A percentile compares a stretch with the other conserved stretches of the same genome.
These are phyloP conservation scores for Cryphonectria japonica DNA, from an alignment of 2,329 filamentous ascomycete species.

Conservation along the genomic window DNA sequence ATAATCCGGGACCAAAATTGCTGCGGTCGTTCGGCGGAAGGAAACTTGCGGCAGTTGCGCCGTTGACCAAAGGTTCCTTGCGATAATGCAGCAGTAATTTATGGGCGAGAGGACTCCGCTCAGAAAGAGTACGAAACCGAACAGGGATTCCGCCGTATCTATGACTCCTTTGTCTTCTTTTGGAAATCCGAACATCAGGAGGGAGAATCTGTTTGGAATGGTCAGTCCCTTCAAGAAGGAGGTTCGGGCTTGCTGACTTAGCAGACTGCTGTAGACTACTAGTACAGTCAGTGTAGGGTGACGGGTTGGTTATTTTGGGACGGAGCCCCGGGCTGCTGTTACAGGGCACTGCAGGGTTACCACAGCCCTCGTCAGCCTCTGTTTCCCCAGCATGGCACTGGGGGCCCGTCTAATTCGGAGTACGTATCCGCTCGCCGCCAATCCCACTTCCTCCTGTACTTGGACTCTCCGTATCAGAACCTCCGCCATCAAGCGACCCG, in stretches of 20 bases:
- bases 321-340: not conserved
- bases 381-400: not conserved
- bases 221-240: too few relatives aligned
- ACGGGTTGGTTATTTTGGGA: constrained; percentile 1
- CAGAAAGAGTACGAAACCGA: too few relatives aligned
- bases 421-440: constrained; percentile 9
- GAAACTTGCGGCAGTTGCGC: too few relatives aligned
- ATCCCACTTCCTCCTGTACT: constrained; percentile 5
- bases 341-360: not conserved
- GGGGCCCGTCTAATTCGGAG: not conserved
- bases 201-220: too few relatives aligned
- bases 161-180: too few relatives aligned
- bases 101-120: too few relatives aligned
- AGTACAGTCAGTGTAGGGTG: not conserved
- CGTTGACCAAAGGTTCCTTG: too few relatives aligned
- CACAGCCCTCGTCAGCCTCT: not conserved
- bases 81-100: too few relatives aligned
- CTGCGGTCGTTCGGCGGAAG: too few relatives aligned
- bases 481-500: constrained; percentile 15
- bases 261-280: not conserved
- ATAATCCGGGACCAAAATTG: too few relatives aligned
- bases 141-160: too few relatives aligned
- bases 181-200: too few relatives aligned
- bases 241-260: not conserved
- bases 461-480: constrained; percentile 15